Conservation (phyloP, 1,284 basidiomycete genomes). For the Pisolithus thermaeus region DNA sequence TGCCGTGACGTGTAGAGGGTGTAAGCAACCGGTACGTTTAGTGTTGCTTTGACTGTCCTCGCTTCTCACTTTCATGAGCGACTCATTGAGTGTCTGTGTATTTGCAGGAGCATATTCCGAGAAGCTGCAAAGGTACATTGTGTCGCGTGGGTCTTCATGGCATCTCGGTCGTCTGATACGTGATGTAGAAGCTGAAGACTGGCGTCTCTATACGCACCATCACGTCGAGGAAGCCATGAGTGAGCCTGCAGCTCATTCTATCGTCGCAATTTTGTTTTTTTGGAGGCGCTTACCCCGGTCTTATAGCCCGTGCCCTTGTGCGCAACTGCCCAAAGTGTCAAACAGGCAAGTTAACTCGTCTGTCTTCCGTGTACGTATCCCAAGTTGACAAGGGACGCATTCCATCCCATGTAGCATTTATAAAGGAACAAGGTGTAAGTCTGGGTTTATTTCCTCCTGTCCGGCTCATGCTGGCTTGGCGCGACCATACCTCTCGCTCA, state of each 20-base stretch:
- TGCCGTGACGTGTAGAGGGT: conserved; percentile 69
- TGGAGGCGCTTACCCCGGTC: not conserved
- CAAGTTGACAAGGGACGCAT: not conserved
- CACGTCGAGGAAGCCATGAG: conserved; percentile 87
- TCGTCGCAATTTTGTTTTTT: not conserved
- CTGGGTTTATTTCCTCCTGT: not conserved
- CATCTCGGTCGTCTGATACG: conserved; percentile 1
- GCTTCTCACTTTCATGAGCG: too few species aligned
- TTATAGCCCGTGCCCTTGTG: conserved; percentile 69
- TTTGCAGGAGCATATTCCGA: conserved; percentile 73
- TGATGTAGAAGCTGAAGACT: conserved; percentile 59
- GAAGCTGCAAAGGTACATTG: conserved; percentile 70
- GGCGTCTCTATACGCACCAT: conserved; percentile 67
- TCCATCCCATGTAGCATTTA: conserved; percentile 48
- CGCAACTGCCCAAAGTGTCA: conserved; percentile 78
- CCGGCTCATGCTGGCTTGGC: not conserved
- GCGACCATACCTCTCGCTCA: not conserved
- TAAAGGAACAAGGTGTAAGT: conserved; percentile 68
- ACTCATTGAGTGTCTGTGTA: not conserved
- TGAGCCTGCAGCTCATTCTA: conserved; percentile 26
- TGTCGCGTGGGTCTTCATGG: not conserved
- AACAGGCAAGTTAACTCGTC: conserved; percentile 43
- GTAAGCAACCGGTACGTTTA: conserved; percentile 61
- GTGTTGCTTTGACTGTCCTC: not conserved
- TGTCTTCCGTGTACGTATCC: not conserved